A percentile compares a stretch with the other conserved stretches of the same genome.
These are phyloP conservation scores for Globisporangium heterothallicum DNA, from an alignment of 352 stramenopile genomes.

Conservation along the genomic window DNA sequence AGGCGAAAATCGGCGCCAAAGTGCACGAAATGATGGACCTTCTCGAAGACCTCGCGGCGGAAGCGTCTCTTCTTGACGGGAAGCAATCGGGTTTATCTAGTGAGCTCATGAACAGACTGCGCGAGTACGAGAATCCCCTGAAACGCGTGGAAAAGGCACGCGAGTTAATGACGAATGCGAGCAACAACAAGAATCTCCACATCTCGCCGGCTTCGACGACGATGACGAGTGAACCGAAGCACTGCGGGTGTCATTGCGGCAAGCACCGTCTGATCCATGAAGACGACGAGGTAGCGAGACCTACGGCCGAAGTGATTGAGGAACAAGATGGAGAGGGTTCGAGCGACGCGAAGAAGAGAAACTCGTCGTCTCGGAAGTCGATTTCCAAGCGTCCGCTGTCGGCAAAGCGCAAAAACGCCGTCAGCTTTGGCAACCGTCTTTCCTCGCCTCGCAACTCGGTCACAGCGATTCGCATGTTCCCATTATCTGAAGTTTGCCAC, in stretches of 20 bases:
- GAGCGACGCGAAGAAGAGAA: slow-evolving; percentile 14
- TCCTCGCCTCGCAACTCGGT: slow-evolving; percentile 25
- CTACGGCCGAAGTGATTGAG: not conserved
- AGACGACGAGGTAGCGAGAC: slow-evolving; percentile 11
- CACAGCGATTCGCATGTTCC: slow-evolving; percentile 35
- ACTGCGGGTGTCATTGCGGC: slow-evolving; percentile 45
- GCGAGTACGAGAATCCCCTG: slow-evolving; percentile 28
- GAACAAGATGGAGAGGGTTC: not conserved
- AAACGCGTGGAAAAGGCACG: slow-evolving; percentile 45
- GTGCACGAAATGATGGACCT: slow-evolving; percentile 55
- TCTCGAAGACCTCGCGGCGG: slow-evolving; percentile 45
- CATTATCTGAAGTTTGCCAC: slow-evolving; percentile 53
- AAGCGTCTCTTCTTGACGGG: slow-evolving; percentile 36
- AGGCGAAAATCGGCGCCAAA: slow-evolving; percentile 40
- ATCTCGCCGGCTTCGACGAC: no score
- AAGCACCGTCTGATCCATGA: slow-evolving; percentile 29
- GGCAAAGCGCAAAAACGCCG: slow-evolving; percentile 36
- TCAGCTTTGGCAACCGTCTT: slow-evolving; percentile 33
- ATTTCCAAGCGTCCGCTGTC: slow-evolving; percentile 25
- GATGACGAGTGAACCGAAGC: not conserved
- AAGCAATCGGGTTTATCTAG: slow-evolving; percentile 14
- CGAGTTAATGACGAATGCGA: slow-evolving; percentile 27
- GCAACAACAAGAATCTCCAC: not conserved
- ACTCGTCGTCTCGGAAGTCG: slow-evolving; percentile 22
- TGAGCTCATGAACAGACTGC: slow-evolving; percentile 24